Base-by-base conservation (phyloP, 441 rosid genomes). In the Euphorbia celastroides region DNA sequence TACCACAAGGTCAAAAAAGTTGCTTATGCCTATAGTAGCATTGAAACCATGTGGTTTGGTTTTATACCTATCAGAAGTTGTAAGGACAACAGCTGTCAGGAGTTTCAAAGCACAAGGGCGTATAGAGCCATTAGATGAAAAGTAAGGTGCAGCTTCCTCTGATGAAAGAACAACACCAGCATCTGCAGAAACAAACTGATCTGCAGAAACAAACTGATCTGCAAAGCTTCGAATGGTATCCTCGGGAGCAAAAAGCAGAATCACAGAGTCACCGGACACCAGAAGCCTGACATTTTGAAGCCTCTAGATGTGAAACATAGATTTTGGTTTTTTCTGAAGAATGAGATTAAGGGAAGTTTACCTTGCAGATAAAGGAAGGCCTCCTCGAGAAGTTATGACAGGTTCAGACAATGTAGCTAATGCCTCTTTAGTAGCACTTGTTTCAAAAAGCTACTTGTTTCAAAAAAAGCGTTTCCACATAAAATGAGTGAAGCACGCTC, bases 401-500 rank as follows among this genome's bases (percentile, higher is more conserved):
- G 84, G 80, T 65, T 57, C 82, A 41, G 76, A 70, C 72, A 75
- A 66, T 59, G 70, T 62, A 55, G 67, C 51, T 68, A 75, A 69
- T 42, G 75, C 78, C 57, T 73, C 60, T 71, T 75, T 75, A 55
- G 60, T 57, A 57, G 80, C 84, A 71, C 60, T 74, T 65, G 44
- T 41, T 69, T 80, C 80, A 38, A 71, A 50, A 62, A 75, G n/a
- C n/a, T n/a, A 71, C 60, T 74, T 65, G 44, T 41, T 69, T 80
- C 80, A 38, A 71, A 50, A 62, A 75, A 80, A 42, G 80, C 80
- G 42, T 80, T 66, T 19, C 75, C 80, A 60, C 70, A 73, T 60
- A 80, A 62, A 69, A 80, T 56, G 48, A 80, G 80, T 55, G 80
- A 78, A 64, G 78, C 69, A 48, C 73, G 70, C 69, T 75, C 81